Evolutionary conservation across 2,329 filamentous ascomycete species (phyloP).

Genomic region (Colletotrichum caudatum): DNA sequence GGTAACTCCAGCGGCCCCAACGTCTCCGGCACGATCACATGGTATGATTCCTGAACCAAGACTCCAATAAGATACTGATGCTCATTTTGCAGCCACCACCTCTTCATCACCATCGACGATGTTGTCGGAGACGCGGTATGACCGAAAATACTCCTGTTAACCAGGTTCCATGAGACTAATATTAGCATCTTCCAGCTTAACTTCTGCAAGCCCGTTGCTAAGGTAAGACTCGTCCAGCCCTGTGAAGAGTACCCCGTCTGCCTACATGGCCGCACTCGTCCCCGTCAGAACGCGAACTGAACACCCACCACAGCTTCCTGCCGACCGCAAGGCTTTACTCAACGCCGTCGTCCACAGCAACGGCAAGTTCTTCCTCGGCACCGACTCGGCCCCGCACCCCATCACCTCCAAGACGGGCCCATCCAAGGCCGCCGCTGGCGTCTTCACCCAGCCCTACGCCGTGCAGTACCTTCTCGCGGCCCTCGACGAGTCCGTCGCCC

Average conservation of each 20-base stretch:
- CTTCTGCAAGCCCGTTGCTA: constrained; percentile 84
- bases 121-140: constrained; percentile 65
- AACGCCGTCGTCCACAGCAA: constrained; percentile 70
- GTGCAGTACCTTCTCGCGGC: constrained; percentile 73
- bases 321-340: constrained; percentile 79
- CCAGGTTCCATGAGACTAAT: not conserved
- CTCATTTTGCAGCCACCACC: constrained; percentile 74
- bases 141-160: constrained; percentile 21
- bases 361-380: constrained; percentile 78
- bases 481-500: constrained; percentile 61
- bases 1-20: constrained; percentile 77
- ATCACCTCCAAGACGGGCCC: constrained; percentile 65
- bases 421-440: constrained; percentile 73
- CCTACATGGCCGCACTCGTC: not conserved
- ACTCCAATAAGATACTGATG: not conserved
- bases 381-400: constrained; percentile 78
- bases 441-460: constrained; percentile 82
- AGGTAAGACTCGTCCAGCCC: constrained; percentile 57
- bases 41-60: constrained; percentile 47
- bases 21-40: constrained; percentile 65
- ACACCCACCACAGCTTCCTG: constrained; percentile 55
- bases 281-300: not conserved
- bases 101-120: constrained; percentile 83
- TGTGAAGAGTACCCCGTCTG: not conserved
- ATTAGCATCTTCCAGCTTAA: constrained; percentile 46